Evolutionary conservation across 2,329 filamentous ascomycete genomes (phyloP).

Genomic region (Berkeleyomyces rouxiae): DNA sequence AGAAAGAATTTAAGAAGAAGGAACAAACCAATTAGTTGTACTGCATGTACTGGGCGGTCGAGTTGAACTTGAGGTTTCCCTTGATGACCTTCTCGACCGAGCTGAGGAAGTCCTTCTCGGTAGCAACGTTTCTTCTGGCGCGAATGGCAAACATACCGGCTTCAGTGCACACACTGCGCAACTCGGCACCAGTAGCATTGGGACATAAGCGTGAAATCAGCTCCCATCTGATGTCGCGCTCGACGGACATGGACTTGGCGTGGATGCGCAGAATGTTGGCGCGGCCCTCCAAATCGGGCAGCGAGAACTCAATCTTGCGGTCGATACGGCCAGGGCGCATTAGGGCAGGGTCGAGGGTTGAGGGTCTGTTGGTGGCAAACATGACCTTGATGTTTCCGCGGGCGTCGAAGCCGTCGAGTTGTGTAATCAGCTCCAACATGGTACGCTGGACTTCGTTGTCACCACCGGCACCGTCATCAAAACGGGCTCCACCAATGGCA

Average conservation of each 20-base stretch:
- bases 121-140: constrained; percentile 86
- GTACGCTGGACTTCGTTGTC: constrained; percentile 97
- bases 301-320: constrained; percentile 95
- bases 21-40: constrained; percentile 57
- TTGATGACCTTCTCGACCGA: constrained; percentile 99
- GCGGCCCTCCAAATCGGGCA: constrained; percentile 90
- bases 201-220: constrained; percentile 92
- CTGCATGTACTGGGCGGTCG: constrained; percentile 93
- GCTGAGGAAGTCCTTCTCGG: constrained; percentile 95
- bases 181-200: constrained; percentile 89
- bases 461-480: constrained; percentile 89
- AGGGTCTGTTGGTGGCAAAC: constrained; percentile 95
- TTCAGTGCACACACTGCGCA: constrained; percentile 93
- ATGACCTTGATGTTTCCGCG: constrained; percentile 99
- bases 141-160: constrained; percentile 98
- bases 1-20: neutral
- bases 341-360: constrained; percentile 85
- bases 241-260: constrained; percentile 98
- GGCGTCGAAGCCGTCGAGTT: constrained; percentile 90
- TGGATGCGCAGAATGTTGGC: constrained; percentile 97
- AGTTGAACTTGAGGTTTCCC: constrained; percentile 98
- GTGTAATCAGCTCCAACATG: constrained; percentile 95
- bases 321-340: constrained; percentile 97
- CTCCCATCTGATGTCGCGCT: constrained; percentile 97
- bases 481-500: constrained; percentile 85